These are phyloP conservation scores for Pyrus communis DNA, from an alignment of 306 rosid species.

Conservation along the genomic window DNA sequence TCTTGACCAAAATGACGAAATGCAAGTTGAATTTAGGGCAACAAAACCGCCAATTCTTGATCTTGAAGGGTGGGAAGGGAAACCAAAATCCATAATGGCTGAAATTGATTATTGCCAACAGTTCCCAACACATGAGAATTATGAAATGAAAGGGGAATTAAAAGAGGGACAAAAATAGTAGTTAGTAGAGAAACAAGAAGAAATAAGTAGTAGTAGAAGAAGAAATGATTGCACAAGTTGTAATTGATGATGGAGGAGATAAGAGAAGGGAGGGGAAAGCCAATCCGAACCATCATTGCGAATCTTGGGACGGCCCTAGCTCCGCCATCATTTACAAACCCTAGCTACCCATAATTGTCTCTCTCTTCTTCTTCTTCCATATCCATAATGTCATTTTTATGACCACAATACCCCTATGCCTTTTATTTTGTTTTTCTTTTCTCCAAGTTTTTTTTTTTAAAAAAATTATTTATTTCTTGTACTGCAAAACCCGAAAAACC, in stretches of 20 bases:
- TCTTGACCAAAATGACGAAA: conserved; percentile 13
- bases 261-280: conserved; percentile 52
- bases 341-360: conserved; percentile 68
- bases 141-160: conserved; percentile 7
- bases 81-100: conserved; percentile 16
- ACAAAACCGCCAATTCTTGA: conserved; percentile 14
- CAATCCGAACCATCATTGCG: conserved; percentile 99
- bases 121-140: conserved; percentile 46
- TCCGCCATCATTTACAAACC: conserved; percentile 86
- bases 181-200: conserved; percentile 30
- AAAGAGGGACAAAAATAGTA: conserved; percentile 28
- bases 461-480: no score
- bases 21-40: not conserved
- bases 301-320: conserved; percentile 98
- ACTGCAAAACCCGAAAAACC: conserved; percentile 6
- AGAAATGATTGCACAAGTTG: not conserved
- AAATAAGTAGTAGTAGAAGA: conserved; percentile 18
- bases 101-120: conserved; percentile 43
- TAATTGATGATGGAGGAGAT: conserved; percentile 34
- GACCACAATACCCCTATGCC: conserved; percentile 33
- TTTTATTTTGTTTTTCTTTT: not conserved
- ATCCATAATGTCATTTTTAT: conserved; percentile 28
- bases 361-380: conserved; percentile 12
- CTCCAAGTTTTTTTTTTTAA: not conserved
- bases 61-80: not conserved